Evolutionary conservation across 805 yeast genomes (phyloP), one percentile per base, ranked within the genome.

Genomic region (Barnettozyma sucrosica): DNA sequence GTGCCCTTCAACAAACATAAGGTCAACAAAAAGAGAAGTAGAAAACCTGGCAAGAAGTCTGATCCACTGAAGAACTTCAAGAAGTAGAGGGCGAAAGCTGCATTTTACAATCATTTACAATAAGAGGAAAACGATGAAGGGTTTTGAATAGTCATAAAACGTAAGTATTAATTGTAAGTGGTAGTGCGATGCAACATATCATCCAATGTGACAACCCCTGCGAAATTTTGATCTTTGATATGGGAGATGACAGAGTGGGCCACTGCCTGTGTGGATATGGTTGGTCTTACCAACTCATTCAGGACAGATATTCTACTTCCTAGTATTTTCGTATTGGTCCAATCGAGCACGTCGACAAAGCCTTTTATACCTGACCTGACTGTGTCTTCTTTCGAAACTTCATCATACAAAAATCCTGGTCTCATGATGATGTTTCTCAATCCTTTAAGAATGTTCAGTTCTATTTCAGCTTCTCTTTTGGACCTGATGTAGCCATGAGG

Each of bases 381-480:
- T 42, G 67, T 67, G 28, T 59, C 56, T 7, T 57, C 52, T 7
- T 60, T 53, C 3, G 59, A 53, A 38, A 58, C 58, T 33, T 71
- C 78, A 59, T 87, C 95, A 58, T 68, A 85, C 89, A 89, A 81
- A 55, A 89, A 79, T 0, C 95, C 95, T 0, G 97, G 97, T 51
- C 96, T 73, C 65, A 86, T 52, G 14, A 85, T 62, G 2, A 89
- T 78, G 0, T 84, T 69, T 48, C 92, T 73, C 21, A 86, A 67
- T 3, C 64, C 60, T n/a, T 70, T 66, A 19, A 76, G 67, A 24
- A 70, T 62, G 47, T 63, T 45, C 19, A 80, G 63, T 54, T 78
- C 83, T 21, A 64, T 63, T 61, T 89, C 97, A 0, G 97, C 92
- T 50, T 74, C 80, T 55, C 96, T 69, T 57, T 89, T 89, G 20